A percentile compares a stretch with the other conserved stretches of the same genome.
These are phyloP conservation scores for Glaciozyma antarctica DNA, from an alignment of 768 basidiomycete genomes.

Conservation along the genomic window DNA sequence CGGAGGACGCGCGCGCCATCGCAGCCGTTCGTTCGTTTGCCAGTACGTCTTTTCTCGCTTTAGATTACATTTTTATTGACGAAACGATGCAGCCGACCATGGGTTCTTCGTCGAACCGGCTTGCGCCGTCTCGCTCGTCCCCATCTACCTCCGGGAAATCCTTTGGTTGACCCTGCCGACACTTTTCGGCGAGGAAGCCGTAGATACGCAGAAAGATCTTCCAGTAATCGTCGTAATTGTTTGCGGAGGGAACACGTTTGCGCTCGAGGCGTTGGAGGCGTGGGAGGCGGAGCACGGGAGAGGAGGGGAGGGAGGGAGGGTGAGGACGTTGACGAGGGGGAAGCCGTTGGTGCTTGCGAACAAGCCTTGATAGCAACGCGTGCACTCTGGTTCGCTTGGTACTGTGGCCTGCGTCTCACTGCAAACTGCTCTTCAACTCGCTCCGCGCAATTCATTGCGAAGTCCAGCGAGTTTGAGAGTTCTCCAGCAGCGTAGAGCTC, in stretches of 20 bases:
- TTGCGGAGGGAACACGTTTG: background rate
- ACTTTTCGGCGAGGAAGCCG: background rate
- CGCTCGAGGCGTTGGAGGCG: background rate
- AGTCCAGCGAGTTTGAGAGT: no score
- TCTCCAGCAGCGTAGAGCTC: no score
- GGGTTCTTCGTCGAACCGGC: slow-evolving; percentile 1
- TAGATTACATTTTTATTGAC: no score
- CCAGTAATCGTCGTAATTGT: background rate
- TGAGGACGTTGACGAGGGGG: no score
- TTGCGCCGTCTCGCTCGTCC: background rate
- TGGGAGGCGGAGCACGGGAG: background rate
- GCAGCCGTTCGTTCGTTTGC: background rate
- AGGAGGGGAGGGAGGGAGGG: background rate
- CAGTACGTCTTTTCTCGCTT: background rate
- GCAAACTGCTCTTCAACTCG: no score
- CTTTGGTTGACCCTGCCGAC: background rate
- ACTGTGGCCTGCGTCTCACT: no score
- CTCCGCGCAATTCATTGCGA: no score
- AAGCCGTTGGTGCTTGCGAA: no score
- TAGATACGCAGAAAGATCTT: background rate
- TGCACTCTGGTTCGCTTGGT: no score
- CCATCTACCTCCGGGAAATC: background rate
- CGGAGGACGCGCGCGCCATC: background rate
- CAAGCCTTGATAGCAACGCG: no score
- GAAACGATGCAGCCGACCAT: background rate